Conservation (phyloP, 257 asterid species). For the Lithospermum erythrorhizon region DNA sequence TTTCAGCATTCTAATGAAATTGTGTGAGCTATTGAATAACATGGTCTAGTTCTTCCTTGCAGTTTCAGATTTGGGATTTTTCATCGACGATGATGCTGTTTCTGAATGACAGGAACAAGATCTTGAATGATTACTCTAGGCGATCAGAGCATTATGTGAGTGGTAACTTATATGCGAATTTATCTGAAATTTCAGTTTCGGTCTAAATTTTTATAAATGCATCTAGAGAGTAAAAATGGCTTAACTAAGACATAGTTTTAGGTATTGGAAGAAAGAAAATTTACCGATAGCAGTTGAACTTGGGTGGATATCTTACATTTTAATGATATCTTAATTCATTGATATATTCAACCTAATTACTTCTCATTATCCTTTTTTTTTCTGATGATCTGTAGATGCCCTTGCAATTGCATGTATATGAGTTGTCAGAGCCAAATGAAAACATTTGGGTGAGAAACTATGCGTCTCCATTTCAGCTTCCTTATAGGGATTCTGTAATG, state of each 20-base stretch:
- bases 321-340: too few relatives aligned
- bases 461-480: constrained; percentile 19
- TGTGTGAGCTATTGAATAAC: constrained; percentile 9
- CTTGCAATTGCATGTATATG: constrained; percentile 93
- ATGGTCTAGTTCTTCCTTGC: constrained; percentile 20
- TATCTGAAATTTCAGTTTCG: constrained; percentile 7
- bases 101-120: constrained; percentile 55
- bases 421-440: constrained; percentile 66
- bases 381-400: constrained; percentile 39
- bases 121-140: constrained; percentile 50
- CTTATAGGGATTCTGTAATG: constrained; percentile 41
- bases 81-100: constrained; percentile 66
- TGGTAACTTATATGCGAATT: constrained; percentile 11
- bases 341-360: background rate
- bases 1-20: too few relatives aligned
- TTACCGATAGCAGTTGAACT: too few relatives aligned
- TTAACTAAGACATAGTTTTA: too few relatives aligned
- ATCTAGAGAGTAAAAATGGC: too few relatives aligned
- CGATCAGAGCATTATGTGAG: constrained; percentile 80
- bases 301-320: too few relatives aligned
- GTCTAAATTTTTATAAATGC: too few relatives aligned
- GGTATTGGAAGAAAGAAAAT: too few relatives aligned
- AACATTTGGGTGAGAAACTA: constrained; percentile 47
- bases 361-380: constrained; percentile 9
- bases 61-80: constrained; percentile 92